Evolutionary conservation across 2,329 filamentous ascomycete genomes (phyloP), one percentile per base, ranked within the genome.

Genomic region (Xylaria sp.): DNA sequence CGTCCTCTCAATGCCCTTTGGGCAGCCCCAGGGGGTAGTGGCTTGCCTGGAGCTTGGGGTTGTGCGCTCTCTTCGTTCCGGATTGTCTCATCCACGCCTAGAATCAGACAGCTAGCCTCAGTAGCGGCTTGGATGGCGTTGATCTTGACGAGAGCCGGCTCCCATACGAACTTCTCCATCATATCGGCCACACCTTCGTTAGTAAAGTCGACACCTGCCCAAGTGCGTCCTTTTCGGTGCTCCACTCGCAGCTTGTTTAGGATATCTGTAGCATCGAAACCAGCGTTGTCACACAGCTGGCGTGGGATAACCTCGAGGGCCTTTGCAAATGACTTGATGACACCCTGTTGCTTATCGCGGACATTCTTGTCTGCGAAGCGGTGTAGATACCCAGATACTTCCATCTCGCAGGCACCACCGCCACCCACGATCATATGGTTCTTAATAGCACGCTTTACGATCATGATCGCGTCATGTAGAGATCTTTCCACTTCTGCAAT

Each of bases 401-500:
- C 96, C 95, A 99, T 98, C 86, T 99, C 96, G 77, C 88, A 90
- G 20, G 96, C 95, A 80, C 96, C 96, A 76, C 96, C 96, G 76
- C 96, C 96, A 55, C 94, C 96, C 31, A 99, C 96, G 74, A 99
- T 97, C 79, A 89, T 92, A 79, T 91, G 91, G 86, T 98, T 97
- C 85, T 93, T 94, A 82, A 98, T 94, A 33, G 96, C 94, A 71
- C 97, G 94, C 89, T 98, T 98, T 79, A 99, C 96, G 78, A 99
- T 97, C 96, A 99, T 99, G 83, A 99, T 98, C 76, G 96, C 96
- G 78, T 99, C 96, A 86, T 99, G 96, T 74, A 99, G 88, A 79
- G 94, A 97, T 73, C 96, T 93, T 86, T 99, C 96, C 1, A 98
- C 96, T 82, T 99, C 96, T 67, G 96, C 96, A 77, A 99, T 99